Evolutionary conservation across 208 protist species (phyloP).

Genomic region (Naegleria lovaniensis): DNA sequence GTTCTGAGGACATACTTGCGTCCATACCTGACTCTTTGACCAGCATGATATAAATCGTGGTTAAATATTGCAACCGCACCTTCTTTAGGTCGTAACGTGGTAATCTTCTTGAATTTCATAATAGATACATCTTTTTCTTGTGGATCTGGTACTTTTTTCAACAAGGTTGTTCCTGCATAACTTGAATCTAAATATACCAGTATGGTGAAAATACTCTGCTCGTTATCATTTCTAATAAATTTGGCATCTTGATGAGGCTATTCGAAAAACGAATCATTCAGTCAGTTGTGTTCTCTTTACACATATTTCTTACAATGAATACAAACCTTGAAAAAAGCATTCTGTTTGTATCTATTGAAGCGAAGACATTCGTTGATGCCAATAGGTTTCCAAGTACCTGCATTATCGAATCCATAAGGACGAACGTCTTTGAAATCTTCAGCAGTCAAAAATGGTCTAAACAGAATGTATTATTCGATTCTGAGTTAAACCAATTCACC

Average conservation of each 20-base stretch:
- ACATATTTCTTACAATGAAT: no score
- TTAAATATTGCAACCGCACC: slow-evolving; percentile 16
- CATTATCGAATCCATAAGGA: slow-evolving; percentile 42
- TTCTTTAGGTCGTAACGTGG: not conserved
- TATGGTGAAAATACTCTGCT: slow-evolving; percentile 32
- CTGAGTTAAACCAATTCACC: no score
- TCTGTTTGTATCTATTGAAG: slow-evolving; percentile 31
- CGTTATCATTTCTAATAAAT: slow-evolving; percentile 26
- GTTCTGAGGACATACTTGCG: slow-evolving; percentile 19
- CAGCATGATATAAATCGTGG: slow-evolving; percentile 19
- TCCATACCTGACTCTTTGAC: not conserved
- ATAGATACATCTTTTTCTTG: not conserved
- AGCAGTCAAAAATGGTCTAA: not conserved
- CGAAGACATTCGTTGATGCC: slow-evolving; percentile 35
- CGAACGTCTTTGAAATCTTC: not conserved
- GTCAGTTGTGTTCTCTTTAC: no score
- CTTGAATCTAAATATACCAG: slow-evolving; percentile 35
- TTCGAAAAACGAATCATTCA: no score
- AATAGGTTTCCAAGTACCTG: slow-evolving; percentile 33
- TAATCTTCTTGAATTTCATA: not conserved
- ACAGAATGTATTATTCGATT: no score
- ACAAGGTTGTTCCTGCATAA: slow-evolving; percentile 34
- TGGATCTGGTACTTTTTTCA: not conserved
- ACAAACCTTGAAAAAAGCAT: slow-evolving; percentile 32
- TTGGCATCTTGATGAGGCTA: slow-evolving; percentile 31